phyloP scores from a whole-genome alignment of 805 yeast species.

The Lipomyces sp. region DNA sequence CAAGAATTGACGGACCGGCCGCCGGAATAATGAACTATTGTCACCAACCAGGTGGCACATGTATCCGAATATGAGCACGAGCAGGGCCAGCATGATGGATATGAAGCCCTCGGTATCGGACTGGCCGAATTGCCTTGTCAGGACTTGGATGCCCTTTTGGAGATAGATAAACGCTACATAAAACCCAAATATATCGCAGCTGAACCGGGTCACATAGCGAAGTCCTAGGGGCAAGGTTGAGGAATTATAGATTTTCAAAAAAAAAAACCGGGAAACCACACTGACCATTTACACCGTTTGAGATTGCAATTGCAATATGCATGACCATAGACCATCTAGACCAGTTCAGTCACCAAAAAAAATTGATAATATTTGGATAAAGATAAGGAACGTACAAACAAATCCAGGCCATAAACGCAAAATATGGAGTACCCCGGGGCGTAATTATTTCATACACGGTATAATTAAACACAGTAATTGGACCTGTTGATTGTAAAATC shows the following conservation, averaged over 20 bases:
- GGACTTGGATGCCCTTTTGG: constrained; percentile 86
- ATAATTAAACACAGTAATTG: constrained; percentile 87
- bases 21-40: constrained; percentile 64
- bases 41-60: constrained; percentile 62
- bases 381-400: constrained; percentile 51
- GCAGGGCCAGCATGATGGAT: constrained; percentile 70
- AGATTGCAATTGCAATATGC: constrained; percentile 73
- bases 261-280: too few species aligned
- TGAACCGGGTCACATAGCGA: constrained; percentile 28
- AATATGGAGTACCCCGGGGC: constrained; percentile 59
- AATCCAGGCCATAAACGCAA: constrained; percentile 95
- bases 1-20: constrained; percentile 66
- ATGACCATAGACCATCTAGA: constrained; percentile 79
- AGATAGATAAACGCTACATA: constrained; percentile 87
- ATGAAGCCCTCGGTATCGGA: constrained; percentile 55
- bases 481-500: constrained; percentile 55
- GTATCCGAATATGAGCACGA: constrained; percentile 81
- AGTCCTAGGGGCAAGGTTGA: background rate
- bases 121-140: constrained; percentile 67
- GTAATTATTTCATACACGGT: constrained; percentile 77
- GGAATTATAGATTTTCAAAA: background rate
- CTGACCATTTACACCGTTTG: constrained; percentile 69
- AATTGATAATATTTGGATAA: too few species aligned
- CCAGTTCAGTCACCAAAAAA: background rate
- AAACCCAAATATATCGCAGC: constrained; percentile 80